Evolutionary conservation across 257 asterid species (phyloP).

Genomic region (Scutellaria barbata): DNA sequence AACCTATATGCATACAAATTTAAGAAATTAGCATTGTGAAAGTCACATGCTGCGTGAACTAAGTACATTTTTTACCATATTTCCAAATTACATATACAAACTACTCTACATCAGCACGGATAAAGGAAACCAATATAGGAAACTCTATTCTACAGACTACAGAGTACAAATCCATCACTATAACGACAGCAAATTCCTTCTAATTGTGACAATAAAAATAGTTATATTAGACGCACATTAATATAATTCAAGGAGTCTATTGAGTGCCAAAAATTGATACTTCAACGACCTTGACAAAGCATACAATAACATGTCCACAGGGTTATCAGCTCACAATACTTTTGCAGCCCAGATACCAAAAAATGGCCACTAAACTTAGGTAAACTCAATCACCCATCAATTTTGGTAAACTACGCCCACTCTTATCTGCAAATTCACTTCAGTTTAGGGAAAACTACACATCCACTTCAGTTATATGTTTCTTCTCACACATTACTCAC

Average conservation of each 20-base stretch:
- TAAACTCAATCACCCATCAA: not conserved
- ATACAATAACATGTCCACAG: not conserved
- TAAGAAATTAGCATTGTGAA: constrained; percentile 1
- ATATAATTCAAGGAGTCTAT: not conserved
- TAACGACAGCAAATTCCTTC: not conserved
- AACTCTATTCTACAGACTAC: not conserved
- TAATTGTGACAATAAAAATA: too few relatives aligned
- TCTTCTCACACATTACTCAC: not conserved
- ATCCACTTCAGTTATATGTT: not conserved
- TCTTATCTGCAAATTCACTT: not conserved
- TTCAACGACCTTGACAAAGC: not conserved
- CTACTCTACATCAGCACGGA: not conserved
- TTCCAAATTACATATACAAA: not conserved
- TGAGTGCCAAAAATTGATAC: not conserved
- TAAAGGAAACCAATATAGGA: not conserved
- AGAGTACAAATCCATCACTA: not conserved
- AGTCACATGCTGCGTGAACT: not conserved
- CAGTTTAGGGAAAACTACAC: not conserved
- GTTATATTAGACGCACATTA: too few relatives aligned
- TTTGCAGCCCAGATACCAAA: too few relatives aligned
- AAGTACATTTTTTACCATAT: not conserved
- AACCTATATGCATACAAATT: constrained; percentile 50
- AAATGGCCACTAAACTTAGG: not conserved
- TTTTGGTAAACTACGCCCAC: not conserved
- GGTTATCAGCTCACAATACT: not conserved